Evolutionary conservation across 2,329 filamentous ascomycete genomes (phyloP), one percentile per base, ranked within the genome.

Genomic region (Aspergillus proliferans): DNA sequence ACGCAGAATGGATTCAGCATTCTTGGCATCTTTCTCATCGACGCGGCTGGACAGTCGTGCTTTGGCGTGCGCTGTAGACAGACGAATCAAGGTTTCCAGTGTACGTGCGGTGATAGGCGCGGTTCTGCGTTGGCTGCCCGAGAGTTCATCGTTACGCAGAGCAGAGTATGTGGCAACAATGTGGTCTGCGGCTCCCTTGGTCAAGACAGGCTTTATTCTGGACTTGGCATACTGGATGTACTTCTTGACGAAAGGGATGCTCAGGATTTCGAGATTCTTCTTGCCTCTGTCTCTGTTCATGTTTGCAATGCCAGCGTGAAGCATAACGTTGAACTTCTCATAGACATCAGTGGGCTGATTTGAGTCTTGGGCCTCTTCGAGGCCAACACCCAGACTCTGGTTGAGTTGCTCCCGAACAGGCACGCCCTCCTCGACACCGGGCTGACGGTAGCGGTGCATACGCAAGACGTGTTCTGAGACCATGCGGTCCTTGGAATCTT

Each of bases 151-250:
- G 66, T 98, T 98, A 57, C 93, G 84, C 18, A 98, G 79, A 8
- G 88, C 87, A 33, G 94, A 93, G 67, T 97, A 98, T 14, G 91
- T 87, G 28, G 88, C 82, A 34, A 91, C 85, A 62, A 98, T 95
- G 55, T 94, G 88, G 59, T 96, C 89, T 9, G 90, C 88, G 5
- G 93, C 92, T 41, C 89, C 89, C 64, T 93, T 89, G 0, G 91
- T 95, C 53, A 98, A 76, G 38, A 95, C 76, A 0, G 93, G 93
- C 79, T 90, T 94, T 63, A 95, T 81, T 64, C 93, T 79, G 33
- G 82, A 87, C 75, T 98, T 98, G 56, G 93, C 90, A 69, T 98
- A 98, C 66, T 98, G 93, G 42, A 98, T 94, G 70, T 96, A 98
- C 73, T 98, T 98, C 76, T 98, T 98, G 77, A 98, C 90, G 72